Percentiles rank a stretch among this genome's conserved stretches.
These are phyloP conservation scores for Vaccinium macrocarpon DNA, from an alignment of 148 eudicot species.

Conservation along the genomic window DNA sequence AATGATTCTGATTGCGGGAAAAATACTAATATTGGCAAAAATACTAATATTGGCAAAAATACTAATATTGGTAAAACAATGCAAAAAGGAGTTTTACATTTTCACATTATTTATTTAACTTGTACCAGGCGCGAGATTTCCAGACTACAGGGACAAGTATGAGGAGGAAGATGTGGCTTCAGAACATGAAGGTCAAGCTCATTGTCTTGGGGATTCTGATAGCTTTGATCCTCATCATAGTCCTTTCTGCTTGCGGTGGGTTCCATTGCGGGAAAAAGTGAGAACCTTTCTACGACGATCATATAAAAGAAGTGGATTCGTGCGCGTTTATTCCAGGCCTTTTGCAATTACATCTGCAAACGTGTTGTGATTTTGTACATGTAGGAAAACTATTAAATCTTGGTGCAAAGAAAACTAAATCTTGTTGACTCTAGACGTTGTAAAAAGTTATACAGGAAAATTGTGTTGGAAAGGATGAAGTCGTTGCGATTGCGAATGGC, in stretches of 20 bases:
- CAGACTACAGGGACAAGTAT: conserved; percentile 21
- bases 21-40: too few relatives aligned
- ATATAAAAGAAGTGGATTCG: neutral
- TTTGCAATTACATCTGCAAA: neutral
- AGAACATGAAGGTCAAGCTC: conserved; percentile 32
- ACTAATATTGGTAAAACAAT: too few relatives aligned
- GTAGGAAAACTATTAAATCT: neutral
- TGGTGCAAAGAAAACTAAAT: neutral
- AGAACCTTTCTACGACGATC: neutral
- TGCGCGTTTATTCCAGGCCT: neutral
- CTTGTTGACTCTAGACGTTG: neutral
- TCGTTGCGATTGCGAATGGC: neutral
- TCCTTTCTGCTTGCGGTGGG: conserved; percentile 30
- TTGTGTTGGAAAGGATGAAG: neutral
- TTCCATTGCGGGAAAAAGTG: conserved; percentile 26
- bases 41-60: too few relatives aligned
- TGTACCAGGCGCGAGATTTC: conserved; percentile 34
- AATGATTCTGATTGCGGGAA: too few relatives aligned
- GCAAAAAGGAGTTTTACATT: neutral
- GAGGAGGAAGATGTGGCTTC: conserved; percentile 32
- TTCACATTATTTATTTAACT: neutral
- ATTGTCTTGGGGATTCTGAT: conserved; percentile 28
- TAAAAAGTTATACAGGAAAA: neutral
- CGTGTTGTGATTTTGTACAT: conserved; percentile 8
- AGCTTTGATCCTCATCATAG: conserved; percentile 31